Conservation (phyloP, 2,329 filamentous ascomycete species). For the Exophiala xenobiotica region DNA sequence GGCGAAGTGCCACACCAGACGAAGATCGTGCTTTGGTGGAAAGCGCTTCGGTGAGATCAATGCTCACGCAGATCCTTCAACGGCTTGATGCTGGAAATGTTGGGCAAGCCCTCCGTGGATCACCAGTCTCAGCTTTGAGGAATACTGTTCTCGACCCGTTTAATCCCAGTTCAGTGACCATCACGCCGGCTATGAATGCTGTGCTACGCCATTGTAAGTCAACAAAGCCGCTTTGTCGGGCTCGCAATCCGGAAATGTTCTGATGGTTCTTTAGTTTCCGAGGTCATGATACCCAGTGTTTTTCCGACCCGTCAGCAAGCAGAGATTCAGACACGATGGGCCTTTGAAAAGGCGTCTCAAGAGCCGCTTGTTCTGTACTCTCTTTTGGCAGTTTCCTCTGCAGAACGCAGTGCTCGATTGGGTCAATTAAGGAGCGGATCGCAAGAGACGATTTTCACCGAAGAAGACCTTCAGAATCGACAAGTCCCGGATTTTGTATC, state of each 20-base stretch:
- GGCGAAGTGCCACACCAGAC: not conserved
- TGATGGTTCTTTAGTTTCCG: slow-evolving; percentile 11
- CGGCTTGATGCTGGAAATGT: slow-evolving; percentile 12
- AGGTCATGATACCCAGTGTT: slow-evolving; percentile 18
- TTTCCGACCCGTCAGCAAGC: slow-evolving; percentile 18
- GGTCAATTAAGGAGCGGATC: slow-evolving; percentile 13
- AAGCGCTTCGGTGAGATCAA: slow-evolving; percentile 11
- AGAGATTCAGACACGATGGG: slow-evolving; percentile 18
- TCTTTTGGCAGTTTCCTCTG: slow-evolving; percentile 12
- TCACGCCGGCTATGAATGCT: slow-evolving; percentile 17
- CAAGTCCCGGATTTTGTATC: slow-evolving; percentile 18
- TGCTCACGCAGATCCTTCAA: slow-evolving; percentile 19
- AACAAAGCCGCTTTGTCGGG: not conserved
- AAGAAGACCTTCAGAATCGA: slow-evolving; percentile 17
- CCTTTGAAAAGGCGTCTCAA: slow-evolving; percentile 15
- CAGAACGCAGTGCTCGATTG: slow-evolving; percentile 12
- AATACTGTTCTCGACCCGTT: slow-evolving; percentile 15
- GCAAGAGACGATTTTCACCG: slow-evolving; percentile 18
- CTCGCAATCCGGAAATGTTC: not conserved
- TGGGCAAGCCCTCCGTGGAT: slow-evolving; percentile 5
- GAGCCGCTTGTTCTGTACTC: slow-evolving; percentile 18
- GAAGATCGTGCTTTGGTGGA: slow-evolving; percentile 4
- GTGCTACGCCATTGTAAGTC: slow-evolving; percentile 18
- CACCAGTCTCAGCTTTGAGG: slow-evolving; percentile 3
- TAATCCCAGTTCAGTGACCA: slow-evolving; percentile 13